These are phyloP conservation scores for Psophocarpus tetragonolobus DNA, from an alignment of 306 rosid species.

Conservation along the genomic window DNA sequence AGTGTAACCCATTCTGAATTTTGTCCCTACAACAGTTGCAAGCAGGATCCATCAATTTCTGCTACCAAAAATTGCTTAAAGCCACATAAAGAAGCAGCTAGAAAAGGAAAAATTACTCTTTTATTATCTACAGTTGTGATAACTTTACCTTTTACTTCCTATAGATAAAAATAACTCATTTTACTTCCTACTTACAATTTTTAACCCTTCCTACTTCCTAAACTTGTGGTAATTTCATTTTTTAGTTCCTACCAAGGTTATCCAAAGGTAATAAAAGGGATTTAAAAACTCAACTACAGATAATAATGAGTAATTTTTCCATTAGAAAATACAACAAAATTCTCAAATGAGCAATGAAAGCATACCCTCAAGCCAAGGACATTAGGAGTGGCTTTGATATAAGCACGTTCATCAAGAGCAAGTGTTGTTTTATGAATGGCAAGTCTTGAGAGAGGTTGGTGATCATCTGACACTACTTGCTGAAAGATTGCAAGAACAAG, in stretches of 20 bases:
- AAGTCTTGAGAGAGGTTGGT: slow-evolving; percentile 71
- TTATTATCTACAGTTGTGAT: too few species aligned
- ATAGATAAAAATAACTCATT: too few species aligned
- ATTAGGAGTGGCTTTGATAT: slow-evolving; percentile 58
- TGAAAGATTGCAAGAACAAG: slow-evolving; percentile 45
- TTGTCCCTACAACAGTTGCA: slow-evolving; percentile 59
- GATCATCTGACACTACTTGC: slow-evolving; percentile 55
- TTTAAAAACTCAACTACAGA: too few species aligned
- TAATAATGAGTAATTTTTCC: too few species aligned
- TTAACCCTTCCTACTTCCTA: too few species aligned
- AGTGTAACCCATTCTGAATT: slow-evolving; percentile 66
- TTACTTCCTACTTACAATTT: too few species aligned
- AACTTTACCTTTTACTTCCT: too few species aligned
- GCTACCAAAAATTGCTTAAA: slow-evolving; percentile 6
- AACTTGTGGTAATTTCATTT: too few species aligned
- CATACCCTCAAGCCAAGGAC: slow-evolving; percentile 69
- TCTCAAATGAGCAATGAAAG: background rate
- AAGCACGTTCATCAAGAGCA: slow-evolving; percentile 56
- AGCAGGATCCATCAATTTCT: slow-evolving; percentile 30
- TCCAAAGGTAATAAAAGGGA: too few species aligned
- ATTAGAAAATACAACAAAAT: background rate
- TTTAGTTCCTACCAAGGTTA: too few species aligned
- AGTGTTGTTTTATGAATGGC: slow-evolving; percentile 55
- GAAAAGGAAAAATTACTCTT: too few species aligned
- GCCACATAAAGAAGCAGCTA: background rate